A percentile compares a stretch with the other conserved stretches of the same genome.
Conservation (phyloP, 148 eudicot genomes). For the Amaranthus cruentus region DNA sequence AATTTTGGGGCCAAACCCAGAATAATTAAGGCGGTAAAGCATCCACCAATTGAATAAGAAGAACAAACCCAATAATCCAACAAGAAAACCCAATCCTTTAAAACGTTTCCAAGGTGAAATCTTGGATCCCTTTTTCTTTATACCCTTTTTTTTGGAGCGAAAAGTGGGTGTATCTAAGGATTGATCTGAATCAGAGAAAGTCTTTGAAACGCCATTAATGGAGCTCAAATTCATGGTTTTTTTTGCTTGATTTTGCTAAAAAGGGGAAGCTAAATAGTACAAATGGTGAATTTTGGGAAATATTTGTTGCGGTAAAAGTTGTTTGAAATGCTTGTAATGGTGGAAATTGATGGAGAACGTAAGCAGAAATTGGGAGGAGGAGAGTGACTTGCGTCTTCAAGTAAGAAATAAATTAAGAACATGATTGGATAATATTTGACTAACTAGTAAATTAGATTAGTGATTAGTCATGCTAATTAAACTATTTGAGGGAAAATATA, state of each 20-base stretch:
- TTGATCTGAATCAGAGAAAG: constrained; percentile 24
- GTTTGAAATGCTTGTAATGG: neutral
- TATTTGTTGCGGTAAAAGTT: neutral
- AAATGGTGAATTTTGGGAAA: neutral
- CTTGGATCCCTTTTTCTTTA: constrained; percentile 29
- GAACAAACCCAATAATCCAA: constrained; percentile 52
- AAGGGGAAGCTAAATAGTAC: neutral
- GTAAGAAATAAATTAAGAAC: neutral
- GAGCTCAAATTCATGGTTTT: constrained; percentile 20
- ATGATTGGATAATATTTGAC: constrained; percentile 20
- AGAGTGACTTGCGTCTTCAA: constrained; percentile 20
- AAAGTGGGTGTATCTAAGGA: constrained; percentile 12
- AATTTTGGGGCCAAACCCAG: constrained; percentile 30
- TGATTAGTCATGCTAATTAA: too few species aligned
- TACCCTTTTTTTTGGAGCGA: constrained; percentile 1
- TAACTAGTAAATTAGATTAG: neutral
- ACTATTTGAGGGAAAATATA: too few species aligned
- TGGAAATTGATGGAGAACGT: constrained; percentile 6
- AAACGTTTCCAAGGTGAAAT: constrained; percentile 28
- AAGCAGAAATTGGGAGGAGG: constrained; percentile 18
- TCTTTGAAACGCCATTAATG: constrained; percentile 17
- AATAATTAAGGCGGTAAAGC: constrained; percentile 56
- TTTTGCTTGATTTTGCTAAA: neutral
- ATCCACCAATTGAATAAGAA: constrained; percentile 72
- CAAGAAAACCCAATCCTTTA: constrained; percentile 34